phyloP scores from a whole-genome alignment of 805 yeast species.

The Soucietia sequanensis region DNA sequence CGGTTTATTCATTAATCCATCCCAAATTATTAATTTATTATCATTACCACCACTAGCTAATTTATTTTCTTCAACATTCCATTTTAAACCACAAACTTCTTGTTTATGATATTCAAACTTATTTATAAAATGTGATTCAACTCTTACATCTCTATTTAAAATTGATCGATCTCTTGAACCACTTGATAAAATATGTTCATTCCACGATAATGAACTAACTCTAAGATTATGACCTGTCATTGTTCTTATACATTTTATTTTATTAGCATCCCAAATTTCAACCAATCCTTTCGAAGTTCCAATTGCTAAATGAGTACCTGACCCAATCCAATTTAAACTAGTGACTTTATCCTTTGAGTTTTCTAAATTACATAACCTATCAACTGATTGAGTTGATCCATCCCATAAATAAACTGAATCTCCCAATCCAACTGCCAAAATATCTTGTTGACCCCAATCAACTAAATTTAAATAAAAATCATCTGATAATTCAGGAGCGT shows the following conservation, averaged over 20 bases:
- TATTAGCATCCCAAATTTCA: constrained; percentile 92
- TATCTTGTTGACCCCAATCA: constrained; percentile 93
- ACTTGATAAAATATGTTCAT: constrained; percentile 80
- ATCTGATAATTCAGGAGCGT: constrained; percentile 93
- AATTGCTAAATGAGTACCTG: constrained; percentile 91
- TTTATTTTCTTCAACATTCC: constrained; percentile 90
- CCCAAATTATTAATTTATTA: constrained; percentile 84
- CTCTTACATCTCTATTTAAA: constrained; percentile 87
- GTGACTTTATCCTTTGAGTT: constrained; percentile 66
- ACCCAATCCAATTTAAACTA: constrained; percentile 87
- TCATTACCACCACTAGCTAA: constrained; percentile 96
- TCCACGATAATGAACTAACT: constrained; percentile 91
- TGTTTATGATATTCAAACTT: constrained; percentile 77
- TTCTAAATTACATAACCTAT: constrained; percentile 72
- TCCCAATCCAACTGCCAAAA: constrained; percentile 87
- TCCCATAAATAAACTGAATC: constrained; percentile 89
- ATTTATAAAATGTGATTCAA: constrained; percentile 76
- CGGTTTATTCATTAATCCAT: constrained; percentile 69
- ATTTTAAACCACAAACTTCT: constrained; percentile 93
- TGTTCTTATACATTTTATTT: constrained; percentile 77
- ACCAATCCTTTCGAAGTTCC: constrained; percentile 87
- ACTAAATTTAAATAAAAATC: constrained; percentile 89
- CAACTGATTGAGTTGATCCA: constrained; percentile 79
- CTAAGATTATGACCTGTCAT: constrained; percentile 89
- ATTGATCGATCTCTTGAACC: constrained; percentile 87